These are phyloP conservation scores for Elaeis guineensis DNA, from an alignment of 176 grass and related monocot species.

Conservation along the genomic window DNA sequence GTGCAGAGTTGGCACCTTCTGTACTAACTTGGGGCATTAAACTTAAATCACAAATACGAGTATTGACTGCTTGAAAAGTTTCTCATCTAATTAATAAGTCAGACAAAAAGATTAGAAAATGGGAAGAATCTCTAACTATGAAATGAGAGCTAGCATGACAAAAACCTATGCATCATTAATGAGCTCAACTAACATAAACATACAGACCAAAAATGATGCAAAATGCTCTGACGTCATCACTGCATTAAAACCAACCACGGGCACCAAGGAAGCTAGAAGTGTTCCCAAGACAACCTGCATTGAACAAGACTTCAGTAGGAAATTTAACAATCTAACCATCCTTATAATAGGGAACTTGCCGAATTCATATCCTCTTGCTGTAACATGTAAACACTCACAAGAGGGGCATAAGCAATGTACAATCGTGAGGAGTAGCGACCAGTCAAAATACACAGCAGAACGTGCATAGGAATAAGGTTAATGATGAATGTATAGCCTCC, in stretches of 20 bases:
- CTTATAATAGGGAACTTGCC: too few relatives aligned
- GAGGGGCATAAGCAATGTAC: conserved; percentile 97
- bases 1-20: too few relatives aligned
- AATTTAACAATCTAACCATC: too few relatives aligned
- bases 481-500: conserved; percentile 99
- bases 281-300: conserved; percentile 94
- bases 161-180: too few relatives aligned
- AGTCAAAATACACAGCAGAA: conserved; percentile 93
- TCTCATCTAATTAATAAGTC: too few relatives aligned
- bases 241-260: conserved; percentile 99
- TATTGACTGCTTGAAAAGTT: too few relatives aligned
- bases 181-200: not conserved
- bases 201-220: conserved; percentile 86
- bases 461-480: conserved; percentile 99
- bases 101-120: too few relatives aligned
- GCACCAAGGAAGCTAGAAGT: conserved; percentile 90
- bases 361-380: too few relatives aligned
- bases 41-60: too few relatives aligned
- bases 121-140: not conserved
- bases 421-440: conserved; percentile 91
- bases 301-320: too few relatives aligned
- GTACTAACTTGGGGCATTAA: too few relatives aligned
- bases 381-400: conserved; percentile 52
- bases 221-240: conserved; percentile 99
- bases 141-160: too few relatives aligned